These are phyloP conservation scores for Botrytis aclada DNA, from an alignment of 2,329 filamentous ascomycete genomes.

Conservation along the genomic window DNA sequence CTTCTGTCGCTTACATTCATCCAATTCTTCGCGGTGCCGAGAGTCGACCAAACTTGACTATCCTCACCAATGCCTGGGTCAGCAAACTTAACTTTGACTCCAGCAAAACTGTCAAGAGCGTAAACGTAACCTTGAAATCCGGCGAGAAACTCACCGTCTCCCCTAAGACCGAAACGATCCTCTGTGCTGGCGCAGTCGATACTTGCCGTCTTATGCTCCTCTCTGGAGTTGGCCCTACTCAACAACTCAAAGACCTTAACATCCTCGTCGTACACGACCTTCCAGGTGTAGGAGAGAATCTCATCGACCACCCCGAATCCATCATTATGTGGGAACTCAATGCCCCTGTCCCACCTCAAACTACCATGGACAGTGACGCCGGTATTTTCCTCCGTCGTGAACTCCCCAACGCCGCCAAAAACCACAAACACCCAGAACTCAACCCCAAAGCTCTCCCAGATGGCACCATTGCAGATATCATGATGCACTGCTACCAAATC, in stretches of 20 bases:
- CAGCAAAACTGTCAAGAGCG: slow-evolving; percentile 67
- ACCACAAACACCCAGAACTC: slow-evolving; percentile 45
- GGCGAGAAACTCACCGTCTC: slow-evolving; percentile 54
- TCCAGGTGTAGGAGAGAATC: slow-evolving; percentile 40
- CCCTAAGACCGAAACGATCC: slow-evolving; percentile 66
- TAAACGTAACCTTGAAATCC: slow-evolving; percentile 61
- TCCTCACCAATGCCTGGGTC: slow-evolving; percentile 86
- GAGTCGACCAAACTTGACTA: slow-evolving; percentile 76
- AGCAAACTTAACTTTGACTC: slow-evolving; percentile 68
- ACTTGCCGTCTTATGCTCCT: slow-evolving; percentile 41
- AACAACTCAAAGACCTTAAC: slow-evolving; percentile 36
- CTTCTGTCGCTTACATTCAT: slow-evolving; percentile 89
- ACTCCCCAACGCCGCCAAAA: slow-evolving; percentile 57
- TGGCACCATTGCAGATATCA: slow-evolving; percentile 76
- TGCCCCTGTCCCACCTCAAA: slow-evolving; percentile 41
- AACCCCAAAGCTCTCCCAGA: slow-evolving; percentile 51
- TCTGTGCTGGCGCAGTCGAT: slow-evolving; percentile 41
- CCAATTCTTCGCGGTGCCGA: slow-evolving; percentile 83
- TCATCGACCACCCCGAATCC: slow-evolving; percentile 39
- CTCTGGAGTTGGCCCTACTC: slow-evolving; percentile 40
- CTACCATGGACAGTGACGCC: slow-evolving; percentile 51
- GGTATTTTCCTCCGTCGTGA: slow-evolving; percentile 74
- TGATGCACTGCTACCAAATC: slow-evolving; percentile 98
- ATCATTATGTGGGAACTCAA: slow-evolving; percentile 51
- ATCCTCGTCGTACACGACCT: slow-evolving; percentile 37